A percentile compares a stretch with the other conserved stretches of the same genome.
Conservation (phyloP, 1,139 yeast species). For the Barnettozyma hawaiiensis region DNA sequence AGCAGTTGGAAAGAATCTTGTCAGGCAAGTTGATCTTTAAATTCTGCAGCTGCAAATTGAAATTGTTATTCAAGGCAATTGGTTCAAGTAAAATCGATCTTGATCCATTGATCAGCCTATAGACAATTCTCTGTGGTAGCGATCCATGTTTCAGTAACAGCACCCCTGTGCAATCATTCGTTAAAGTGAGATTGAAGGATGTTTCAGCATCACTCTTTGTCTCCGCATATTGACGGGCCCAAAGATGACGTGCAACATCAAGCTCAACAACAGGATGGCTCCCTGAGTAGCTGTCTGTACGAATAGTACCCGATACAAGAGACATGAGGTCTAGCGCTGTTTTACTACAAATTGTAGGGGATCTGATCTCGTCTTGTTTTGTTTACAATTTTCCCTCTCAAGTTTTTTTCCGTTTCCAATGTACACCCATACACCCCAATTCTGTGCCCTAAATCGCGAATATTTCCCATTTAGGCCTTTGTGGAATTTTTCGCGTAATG, state of each 20-base stretch:
- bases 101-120: conserved; percentile 18
- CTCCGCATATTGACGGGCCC: conserved; percentile 15
- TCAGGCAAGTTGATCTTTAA: conserved; percentile 27
- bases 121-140: conserved; percentile 13
- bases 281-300: conserved; percentile 1
- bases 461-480: background rate
- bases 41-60: conserved; percentile 15
- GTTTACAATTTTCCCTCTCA: conserved; percentile 6
- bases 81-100: conserved; percentile 21
- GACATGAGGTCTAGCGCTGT: conserved; percentile 4
- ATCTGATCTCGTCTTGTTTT: conserved; percentile 2
- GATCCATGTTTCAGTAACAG: conserved; percentile 5
- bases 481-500: background rate
- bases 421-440: conserved; percentile 10
- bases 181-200: conserved; percentile 14
- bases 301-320: conserved; percentile 5
- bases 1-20: conserved; percentile 21
- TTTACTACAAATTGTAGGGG: background rate
- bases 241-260: conserved; percentile 23
- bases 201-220: conserved; percentile 14
- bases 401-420: too few species aligned
- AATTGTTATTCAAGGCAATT: conserved; percentile 20
- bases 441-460: conserved; percentile 10
- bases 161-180: conserved; percentile 13
- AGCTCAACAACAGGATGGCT: conserved; percentile 12